Percentiles rank a stretch among this genome's conserved stretches.
phyloP scores from a whole-genome alignment of 345 rosid species.

The Gossypium turneri region DNA sequence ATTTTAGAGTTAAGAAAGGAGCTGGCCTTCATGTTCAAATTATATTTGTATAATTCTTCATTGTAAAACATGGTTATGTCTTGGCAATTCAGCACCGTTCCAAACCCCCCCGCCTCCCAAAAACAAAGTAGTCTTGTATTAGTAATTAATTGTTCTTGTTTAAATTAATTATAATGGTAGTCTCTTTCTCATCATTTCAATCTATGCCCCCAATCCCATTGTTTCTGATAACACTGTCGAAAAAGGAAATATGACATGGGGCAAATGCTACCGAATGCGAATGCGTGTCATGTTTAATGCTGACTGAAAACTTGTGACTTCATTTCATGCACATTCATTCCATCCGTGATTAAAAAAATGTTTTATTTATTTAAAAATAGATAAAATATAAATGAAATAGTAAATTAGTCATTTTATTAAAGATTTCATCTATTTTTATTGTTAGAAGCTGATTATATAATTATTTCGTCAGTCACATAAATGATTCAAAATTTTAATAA shows the following conservation, averaged over 20 bases:
- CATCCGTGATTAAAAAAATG: too few relatives aligned
- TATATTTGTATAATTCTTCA: slow-evolving; percentile 15
- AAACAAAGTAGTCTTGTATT: background rate
- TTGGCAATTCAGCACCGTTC: background rate
- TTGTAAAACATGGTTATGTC: background rate
- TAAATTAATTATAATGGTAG: slow-evolving; percentile 4
- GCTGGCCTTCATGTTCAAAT: background rate
- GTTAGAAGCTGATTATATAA: too few relatives aligned
- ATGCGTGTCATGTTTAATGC: background rate
- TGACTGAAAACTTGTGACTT: background rate
- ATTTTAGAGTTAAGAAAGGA: background rate
- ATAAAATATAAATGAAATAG: too few relatives aligned
- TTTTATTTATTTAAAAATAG: too few relatives aligned
- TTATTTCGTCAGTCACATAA: too few relatives aligned
- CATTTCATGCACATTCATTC: background rate
- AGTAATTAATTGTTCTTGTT: background rate
- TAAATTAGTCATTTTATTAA: rapidly evolving
- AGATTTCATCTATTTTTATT: too few relatives aligned
- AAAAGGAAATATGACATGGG: background rate
- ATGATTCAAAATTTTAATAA: too few relatives aligned
- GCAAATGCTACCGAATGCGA: background rate
- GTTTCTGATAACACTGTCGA: background rate
- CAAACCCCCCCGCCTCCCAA: background rate
- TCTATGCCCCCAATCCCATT: background rate
- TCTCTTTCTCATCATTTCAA: background rate